phyloP scores from a whole-genome alignment of 345 rosid species.

The Moricandia arvensis region DNA sequence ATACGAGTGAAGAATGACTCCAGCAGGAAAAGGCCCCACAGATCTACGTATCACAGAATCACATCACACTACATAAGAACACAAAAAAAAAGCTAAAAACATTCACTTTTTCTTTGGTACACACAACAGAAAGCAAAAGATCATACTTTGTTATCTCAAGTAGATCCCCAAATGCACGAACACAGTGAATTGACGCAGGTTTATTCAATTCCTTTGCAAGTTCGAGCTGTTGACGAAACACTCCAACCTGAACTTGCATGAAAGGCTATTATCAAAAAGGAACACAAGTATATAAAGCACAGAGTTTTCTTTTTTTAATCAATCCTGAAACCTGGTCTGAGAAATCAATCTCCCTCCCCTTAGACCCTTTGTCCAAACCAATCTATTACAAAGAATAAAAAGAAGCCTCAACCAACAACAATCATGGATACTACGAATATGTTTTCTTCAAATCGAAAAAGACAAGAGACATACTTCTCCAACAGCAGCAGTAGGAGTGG shows the following conservation, averaged over 20 bases:
- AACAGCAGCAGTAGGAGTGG: constrained; percentile 83
- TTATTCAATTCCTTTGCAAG: constrained; percentile 80
- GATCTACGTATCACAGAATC: constrained; percentile 38
- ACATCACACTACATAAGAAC: constrained; percentile 6
- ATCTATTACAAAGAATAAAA: constrained; percentile 42
- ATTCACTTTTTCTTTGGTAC: neutral
- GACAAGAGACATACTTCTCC: constrained; percentile 62
- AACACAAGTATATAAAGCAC: neutral
- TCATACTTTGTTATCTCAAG: constrained; percentile 74
- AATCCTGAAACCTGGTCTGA: constrained; percentile 55
- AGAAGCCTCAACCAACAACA: neutral
- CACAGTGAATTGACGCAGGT: constrained; percentile 84
- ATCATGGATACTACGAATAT: neutral
- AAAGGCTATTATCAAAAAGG: neutral
- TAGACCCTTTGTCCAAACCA: constrained; percentile 92
- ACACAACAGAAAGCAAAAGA: neutral
- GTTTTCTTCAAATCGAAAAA: neutral
- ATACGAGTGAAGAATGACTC: constrained; percentile 83
- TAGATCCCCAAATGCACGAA: constrained; percentile 83
- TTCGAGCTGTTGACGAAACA: constrained; percentile 74
- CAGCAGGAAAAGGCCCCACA: constrained; percentile 82
- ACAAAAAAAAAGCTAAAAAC: neutral
- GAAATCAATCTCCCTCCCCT: constrained; percentile 72
- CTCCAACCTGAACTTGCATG: constrained; percentile 49
- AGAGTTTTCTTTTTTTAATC: neutral